A percentile compares a stretch with the other conserved stretches of the same genome.
Evolutionary conservation across 495 filamentous ascomycete genomes (phyloP).

Genomic region (Oleoguttula mirabilis): DNA sequence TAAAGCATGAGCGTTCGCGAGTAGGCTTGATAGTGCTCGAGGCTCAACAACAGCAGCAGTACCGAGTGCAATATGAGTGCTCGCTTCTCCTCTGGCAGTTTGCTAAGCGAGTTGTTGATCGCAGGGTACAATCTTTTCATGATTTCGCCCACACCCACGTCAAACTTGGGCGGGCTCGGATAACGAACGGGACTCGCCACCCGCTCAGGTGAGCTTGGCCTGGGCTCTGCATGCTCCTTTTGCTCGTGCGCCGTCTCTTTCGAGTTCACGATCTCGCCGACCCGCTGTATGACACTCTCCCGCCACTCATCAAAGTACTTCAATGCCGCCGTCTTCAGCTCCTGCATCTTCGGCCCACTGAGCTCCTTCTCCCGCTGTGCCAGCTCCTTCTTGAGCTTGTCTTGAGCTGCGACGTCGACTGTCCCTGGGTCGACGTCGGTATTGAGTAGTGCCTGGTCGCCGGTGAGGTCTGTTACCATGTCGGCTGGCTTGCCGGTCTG

Average conservation of each 20-base stretch:
- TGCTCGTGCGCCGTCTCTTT: constrained; percentile 33
- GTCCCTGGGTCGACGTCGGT: constrained; percentile 19
- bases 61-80: constrained; percentile 29
- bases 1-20: constrained; percentile 30
- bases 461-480: constrained; percentile 11
- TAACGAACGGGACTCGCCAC: constrained; percentile 1
- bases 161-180: constrained; percentile 18
- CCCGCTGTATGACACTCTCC: constrained; percentile 45
- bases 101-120: constrained; percentile 19
- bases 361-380: constrained; percentile 27
- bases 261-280: constrained; percentile 55
- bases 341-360: constrained; percentile 22
- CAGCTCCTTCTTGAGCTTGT: constrained; percentile 22
- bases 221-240: constrained; percentile 12
- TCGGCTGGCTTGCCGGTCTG: constrained; percentile 24
- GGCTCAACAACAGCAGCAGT: constrained; percentile 28
- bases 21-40: constrained; percentile 31
- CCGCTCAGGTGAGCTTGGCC: constrained; percentile 2
- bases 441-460: constrained; percentile 11
- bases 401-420: constrained; percentile 22
- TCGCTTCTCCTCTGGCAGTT: constrained; percentile 24
- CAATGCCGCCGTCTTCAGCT: constrained; percentile 35
- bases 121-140: constrained; percentile 27
- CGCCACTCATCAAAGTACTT: constrained; percentile 55
- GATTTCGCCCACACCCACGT: constrained; percentile 18